Percentiles rank a stretch among this genome's conserved stretches.
phyloP scores from a whole-genome alignment of 805 yeast species.

The Kuraishia borneana region DNA sequence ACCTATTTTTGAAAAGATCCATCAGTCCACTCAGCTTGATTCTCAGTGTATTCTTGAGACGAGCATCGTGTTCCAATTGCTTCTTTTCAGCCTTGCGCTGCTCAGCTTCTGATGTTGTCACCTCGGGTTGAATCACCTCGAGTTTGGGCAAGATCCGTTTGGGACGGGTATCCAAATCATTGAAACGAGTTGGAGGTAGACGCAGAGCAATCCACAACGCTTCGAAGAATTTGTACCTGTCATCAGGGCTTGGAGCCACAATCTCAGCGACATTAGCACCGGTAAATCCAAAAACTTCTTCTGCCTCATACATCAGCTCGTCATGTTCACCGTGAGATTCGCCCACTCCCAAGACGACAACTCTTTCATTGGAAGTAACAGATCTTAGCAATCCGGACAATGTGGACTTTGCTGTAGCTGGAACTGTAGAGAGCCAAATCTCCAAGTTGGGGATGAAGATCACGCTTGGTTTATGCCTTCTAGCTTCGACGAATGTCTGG shows the following conservation, averaged over 20 bases:
- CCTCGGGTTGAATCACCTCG: slow-evolving; percentile 12
- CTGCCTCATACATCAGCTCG: slow-evolving; percentile 30
- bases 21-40: slow-evolving; percentile 77
- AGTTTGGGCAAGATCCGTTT: slow-evolving; percentile 32
- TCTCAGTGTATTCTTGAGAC: slow-evolving; percentile 74
- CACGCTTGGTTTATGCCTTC: slow-evolving; percentile 82
- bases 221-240: slow-evolving; percentile 47
- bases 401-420: slow-evolving; percentile 61
- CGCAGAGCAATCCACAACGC: slow-evolving; percentile 39
- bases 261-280: slow-evolving; percentile 34
- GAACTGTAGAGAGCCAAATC: slow-evolving; percentile 59
- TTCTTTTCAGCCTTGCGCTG: slow-evolving; percentile 28
- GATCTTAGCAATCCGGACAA: slow-evolving; percentile 59
- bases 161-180: slow-evolving; percentile 50
- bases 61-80: slow-evolving; percentile 57
- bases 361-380: slow-evolving; percentile 58
- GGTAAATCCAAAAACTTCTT: slow-evolving; percentile 46
- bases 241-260: slow-evolving; percentile 27
- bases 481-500: slow-evolving; percentile 77
- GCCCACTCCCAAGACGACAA: slow-evolving; percentile 65
- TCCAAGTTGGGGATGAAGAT: slow-evolving; percentile 76
- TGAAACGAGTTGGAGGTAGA: slow-evolving; percentile 64
- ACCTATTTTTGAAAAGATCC: slow-evolving; percentile 81
- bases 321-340: slow-evolving; percentile 20
- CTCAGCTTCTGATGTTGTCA: slow-evolving; percentile 2